Percentiles rank a stretch among this genome's conserved stretches.
Conservation (phyloP, 192 early-diverging fungal species). For the Podila horticola region DNA sequence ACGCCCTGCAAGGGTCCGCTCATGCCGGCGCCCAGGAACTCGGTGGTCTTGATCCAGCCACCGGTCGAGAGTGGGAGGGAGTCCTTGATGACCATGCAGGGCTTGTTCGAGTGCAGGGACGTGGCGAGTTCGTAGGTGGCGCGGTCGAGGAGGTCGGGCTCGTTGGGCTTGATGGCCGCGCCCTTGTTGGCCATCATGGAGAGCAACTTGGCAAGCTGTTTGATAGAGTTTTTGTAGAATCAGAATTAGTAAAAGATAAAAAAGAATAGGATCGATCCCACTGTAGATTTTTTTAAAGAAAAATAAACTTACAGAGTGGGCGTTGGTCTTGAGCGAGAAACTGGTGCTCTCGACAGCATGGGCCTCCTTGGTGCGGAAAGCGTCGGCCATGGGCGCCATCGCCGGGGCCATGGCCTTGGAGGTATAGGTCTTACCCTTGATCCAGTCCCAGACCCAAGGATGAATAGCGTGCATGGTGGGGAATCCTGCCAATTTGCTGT, state of each 20-base stretch:
- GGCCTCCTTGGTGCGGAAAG: constrained; percentile 29
- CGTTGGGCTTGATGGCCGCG: constrained; percentile 31
- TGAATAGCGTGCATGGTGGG: constrained; percentile 12
- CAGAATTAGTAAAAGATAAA: not conserved
- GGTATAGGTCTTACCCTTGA: constrained; percentile 1
- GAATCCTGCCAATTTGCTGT: constrained; percentile 14
- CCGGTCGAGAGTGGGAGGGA: constrained; percentile 18
- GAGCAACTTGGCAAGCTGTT: constrained; percentile 65
- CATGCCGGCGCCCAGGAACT: constrained; percentile 42
- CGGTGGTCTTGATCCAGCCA: constrained; percentile 25
- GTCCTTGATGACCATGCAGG: constrained; percentile 29
- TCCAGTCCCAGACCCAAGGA: constrained; percentile 7
- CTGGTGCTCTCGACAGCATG: constrained; percentile 36
- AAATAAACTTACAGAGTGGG: constrained; percentile 44
- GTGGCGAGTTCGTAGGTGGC: constrained; percentile 36
- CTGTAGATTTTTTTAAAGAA: not conserved
- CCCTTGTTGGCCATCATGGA: constrained; percentile 71
- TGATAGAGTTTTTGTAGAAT: not conserved
- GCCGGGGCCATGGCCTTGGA: constrained; percentile 2
- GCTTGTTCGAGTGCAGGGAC: constrained; percentile 10
- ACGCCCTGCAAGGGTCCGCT: constrained; percentile 38
- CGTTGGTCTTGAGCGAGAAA: constrained; percentile 46
- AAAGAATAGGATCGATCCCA: not conserved
- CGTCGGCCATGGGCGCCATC: constrained; percentile 10
- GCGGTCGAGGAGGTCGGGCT: constrained; percentile 34